Evolutionary conservation across 108 stramenopile species (phyloP), one percentile per base, ranked within the genome.

Genomic region (Schizochytrium sp.): DNA sequence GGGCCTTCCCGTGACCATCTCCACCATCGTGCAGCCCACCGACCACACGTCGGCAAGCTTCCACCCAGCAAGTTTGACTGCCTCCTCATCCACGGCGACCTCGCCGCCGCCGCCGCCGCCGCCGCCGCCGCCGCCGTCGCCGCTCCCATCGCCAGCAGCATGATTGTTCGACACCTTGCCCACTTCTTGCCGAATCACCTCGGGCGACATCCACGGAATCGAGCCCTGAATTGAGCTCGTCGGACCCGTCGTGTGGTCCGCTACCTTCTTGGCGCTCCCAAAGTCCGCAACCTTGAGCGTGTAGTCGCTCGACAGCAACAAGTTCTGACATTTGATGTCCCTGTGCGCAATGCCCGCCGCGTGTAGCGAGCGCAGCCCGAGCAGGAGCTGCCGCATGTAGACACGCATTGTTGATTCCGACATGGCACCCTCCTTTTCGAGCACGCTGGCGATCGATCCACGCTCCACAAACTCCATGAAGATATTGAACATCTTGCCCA

Each of bases 191-290:
- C 76, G 47, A 48, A 94, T 93, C 34, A 95, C 94, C 63, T 95
- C 94, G 5, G 94, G 94, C 5, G 94, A 94, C 94, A 95, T 95
- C 93, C 94, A 95, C 43, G 93, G 91, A 23, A 94, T 92, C 5
- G 94, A 94, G 29, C 94, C 94, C 88, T 94, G 94, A 34, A 94
- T 72, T 44, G 93, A 92, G 71, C 59, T 29, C 58, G 57, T 72
- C 55, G 28, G 10, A 5, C 89, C 76, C 58, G 16, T 25, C n/a
- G 53, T 87, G 34, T 25, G 53, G 16, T 83, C 76, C 45, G 76
- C 76, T 83, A 83, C 76, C 76, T 83, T 83, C 23, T 83, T 87
- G n/a, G 87, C 87, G 16, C n/a, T 23, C 5, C 87, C 87, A 28
- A 87, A 87, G n/a, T 87, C 87, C 12, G 55, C 53, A 8, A 87